phyloP scores from a whole-genome alignment of 2,329 filamentous ascomycete genomes.

The Camillea tinctor region DNA sequence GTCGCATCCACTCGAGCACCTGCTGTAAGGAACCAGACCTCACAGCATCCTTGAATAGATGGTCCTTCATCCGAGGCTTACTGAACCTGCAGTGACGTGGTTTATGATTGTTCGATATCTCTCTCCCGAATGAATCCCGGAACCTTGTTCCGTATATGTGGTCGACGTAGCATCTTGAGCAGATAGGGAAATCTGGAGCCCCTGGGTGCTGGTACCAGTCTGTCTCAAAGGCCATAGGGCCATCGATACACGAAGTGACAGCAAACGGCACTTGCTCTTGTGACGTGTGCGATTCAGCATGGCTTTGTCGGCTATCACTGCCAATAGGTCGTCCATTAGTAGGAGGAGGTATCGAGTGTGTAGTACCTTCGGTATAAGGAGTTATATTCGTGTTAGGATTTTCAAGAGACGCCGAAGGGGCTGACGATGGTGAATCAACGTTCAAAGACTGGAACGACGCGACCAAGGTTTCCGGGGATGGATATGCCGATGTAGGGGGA shows the following conservation, averaged over 20 bases:
- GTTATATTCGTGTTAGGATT: neutral
- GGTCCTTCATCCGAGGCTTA: slow-evolving; percentile 34
- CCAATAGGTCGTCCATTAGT: neutral
- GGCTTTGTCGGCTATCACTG: neutral
- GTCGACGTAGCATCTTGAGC: slow-evolving; percentile 41
- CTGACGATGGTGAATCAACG: neutral
- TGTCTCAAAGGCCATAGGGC: slow-evolving; percentile 27
- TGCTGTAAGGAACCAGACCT: slow-evolving; percentile 24
- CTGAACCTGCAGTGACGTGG: slow-evolving; percentile 31
- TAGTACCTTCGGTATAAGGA: neutral
- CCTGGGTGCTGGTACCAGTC: slow-evolving; percentile 39
- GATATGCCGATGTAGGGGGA: neutral
- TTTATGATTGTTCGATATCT: slow-evolving; percentile 21
- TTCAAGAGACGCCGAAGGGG: neutral
- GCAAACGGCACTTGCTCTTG: slow-evolving; percentile 13
- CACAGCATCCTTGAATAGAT: slow-evolving; percentile 35
- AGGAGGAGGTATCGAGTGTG: neutral
- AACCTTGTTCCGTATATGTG: slow-evolving; percentile 35
- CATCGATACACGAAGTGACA: slow-evolving; percentile 31
- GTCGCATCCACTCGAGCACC: slow-evolving; percentile 31
- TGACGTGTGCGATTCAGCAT: neutral
- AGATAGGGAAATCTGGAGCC: slow-evolving; percentile 37
- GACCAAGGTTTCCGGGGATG: neutral
- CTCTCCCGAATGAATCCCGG: slow-evolving; percentile 27
- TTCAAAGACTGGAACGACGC: slow-evolving; percentile 7